Conservation (phyloP, 2,329 filamentous ascomycete genomes). For the Penicillium sp. region DNA sequence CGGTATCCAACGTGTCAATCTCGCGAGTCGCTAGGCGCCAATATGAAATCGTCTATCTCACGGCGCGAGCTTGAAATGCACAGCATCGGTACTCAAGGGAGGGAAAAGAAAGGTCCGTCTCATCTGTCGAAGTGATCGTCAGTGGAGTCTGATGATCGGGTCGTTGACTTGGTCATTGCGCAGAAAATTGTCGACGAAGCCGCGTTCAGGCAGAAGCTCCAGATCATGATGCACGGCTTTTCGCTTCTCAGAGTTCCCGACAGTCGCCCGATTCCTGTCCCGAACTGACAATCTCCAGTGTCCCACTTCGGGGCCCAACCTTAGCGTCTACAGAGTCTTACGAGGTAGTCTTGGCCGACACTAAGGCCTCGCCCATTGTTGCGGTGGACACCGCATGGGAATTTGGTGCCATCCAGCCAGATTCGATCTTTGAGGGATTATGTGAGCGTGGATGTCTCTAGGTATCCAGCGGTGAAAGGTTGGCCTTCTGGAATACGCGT, state of each 20-base stretch:
- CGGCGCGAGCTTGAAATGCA: neutral
- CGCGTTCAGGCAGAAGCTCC: slow-evolving; percentile 1
- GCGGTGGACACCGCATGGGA: slow-evolving; percentile 1
- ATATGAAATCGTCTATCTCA: neutral
- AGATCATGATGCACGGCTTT: slow-evolving; percentile 5
- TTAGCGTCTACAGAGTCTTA: slow-evolving; percentile 20
- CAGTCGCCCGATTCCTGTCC: slow-evolving; percentile 14
- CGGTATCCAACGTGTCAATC: slow-evolving; percentile 1
- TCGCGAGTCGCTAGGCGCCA: neutral
- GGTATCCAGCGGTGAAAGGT: neutral
- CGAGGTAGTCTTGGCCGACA: slow-evolving; percentile 17
- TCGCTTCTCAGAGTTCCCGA: slow-evolving; percentile 7
- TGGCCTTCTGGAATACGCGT: neutral
- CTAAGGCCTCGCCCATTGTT: slow-evolving; percentile 3
- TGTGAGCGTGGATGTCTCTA: neutral
- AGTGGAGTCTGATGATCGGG: neutral
- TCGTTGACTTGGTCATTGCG: slow-evolving; percentile 1
- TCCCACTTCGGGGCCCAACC: slow-evolving; percentile 17
- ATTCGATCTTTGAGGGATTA: neutral
- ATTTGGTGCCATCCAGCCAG: slow-evolving; percentile 1
- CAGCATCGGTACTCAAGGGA: neutral
- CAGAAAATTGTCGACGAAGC: slow-evolving; percentile 7
- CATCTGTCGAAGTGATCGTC: slow-evolving; percentile 1
- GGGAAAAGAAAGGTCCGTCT: slow-evolving; percentile 7
- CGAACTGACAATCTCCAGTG: slow-evolving; percentile 10